Base-by-base conservation (phyloP, 2,329 filamentous ascomycete species). In the Graphilbum sp. region DNA sequence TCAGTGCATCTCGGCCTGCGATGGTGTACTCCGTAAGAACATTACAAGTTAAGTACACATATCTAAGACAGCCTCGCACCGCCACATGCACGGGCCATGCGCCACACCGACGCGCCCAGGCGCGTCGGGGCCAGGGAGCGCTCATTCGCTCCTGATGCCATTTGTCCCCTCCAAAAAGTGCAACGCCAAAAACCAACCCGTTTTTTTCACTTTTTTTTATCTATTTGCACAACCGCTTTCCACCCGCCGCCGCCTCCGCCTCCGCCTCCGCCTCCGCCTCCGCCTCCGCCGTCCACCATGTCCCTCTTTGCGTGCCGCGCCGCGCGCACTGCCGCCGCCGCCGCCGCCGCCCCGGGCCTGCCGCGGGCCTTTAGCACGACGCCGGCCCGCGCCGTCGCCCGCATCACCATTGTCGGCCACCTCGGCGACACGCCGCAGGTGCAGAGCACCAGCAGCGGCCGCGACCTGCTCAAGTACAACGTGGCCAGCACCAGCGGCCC, bases 381-480 rank as follows among this genome's bases (percentile, higher is more conserved):
- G 33, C 62, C 75, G 31, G 58, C 71, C 36, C 69, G 72, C 45
- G 61, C 68, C 45, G 53, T 90, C 47, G 83, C 90, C 49, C 80
- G 78, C 59, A 80, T 98, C 65, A 80, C 76, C 52, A 66, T 98
- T 58, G 70, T 95, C 49, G 90, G 90, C 53, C 80, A 86, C 58
- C 75, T 98, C 37, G 85, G 72, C 43, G 72, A 75, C 50, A 69
- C 74, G 38, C 88, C 90, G 41, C 87, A 95, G 66, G 52, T 86
- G 47, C 66, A 70, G 29, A 58, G 74, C 42, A 83, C 81, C 35
- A 69, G 72, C 50, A 77, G 64, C 37, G 85, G 85, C 41, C 69
- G 68, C 45, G 81, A 92, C 46, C 52, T 93, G 41, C 54, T 96
- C 52, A 73, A 71, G 50, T 96, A 93, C 56, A 63, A 75, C 5